phyloP scores from a whole-genome alignment of 768 basidiomycete species.

The Candolleomyces eurysporus region DNA sequence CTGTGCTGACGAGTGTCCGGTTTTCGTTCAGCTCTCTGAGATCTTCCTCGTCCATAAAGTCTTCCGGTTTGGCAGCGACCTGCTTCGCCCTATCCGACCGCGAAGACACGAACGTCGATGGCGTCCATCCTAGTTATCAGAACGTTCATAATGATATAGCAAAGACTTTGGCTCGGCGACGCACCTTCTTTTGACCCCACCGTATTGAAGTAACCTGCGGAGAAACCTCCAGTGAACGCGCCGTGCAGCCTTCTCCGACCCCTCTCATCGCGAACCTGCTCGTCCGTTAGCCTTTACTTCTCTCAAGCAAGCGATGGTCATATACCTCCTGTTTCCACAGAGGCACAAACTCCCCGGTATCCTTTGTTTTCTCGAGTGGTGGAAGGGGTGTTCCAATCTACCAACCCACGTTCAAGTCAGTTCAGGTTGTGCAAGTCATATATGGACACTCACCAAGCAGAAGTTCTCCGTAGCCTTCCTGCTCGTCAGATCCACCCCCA shows the following conservation, averaged over 20 bases:
- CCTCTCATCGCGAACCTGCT: conserved; percentile 87
- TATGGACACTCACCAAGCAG: conserved; percentile 59
- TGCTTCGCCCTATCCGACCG: conserved; percentile 70
- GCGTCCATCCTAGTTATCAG: conserved; percentile 80
- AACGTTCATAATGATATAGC: background rate
- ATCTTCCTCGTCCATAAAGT: conserved; percentile 99
- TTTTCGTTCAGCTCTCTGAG: conserved; percentile 77
- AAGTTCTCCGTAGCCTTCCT: conserved; percentile 79
- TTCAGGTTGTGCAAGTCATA: background rate
- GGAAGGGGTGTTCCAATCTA: conserved; percentile 95
- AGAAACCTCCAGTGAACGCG: conserved; percentile 97
- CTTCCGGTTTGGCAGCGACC: conserved; percentile 68
- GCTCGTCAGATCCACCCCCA: conserved; percentile 72
- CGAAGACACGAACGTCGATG: conserved; percentile 90
- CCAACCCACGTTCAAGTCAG: conserved; percentile 9
- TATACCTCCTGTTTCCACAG: conserved; percentile 96
- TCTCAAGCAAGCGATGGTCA: conserved; percentile 11
- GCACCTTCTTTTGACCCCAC: conserved; percentile 95
- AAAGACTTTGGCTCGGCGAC: conserved; percentile 12
- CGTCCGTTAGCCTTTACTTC: conserved; percentile 10
- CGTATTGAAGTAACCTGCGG: conserved; percentile 94
- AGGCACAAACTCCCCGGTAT: conserved; percentile 92
- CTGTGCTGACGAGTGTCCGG: conserved; percentile 72
- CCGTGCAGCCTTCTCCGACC: conserved; percentile 93
- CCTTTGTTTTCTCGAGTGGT: conserved; percentile 90